These are phyloP conservation scores for Talaromyces borbonicus DNA, from an alignment of 495 filamentous ascomycete species.

Conservation along the genomic window DNA sequence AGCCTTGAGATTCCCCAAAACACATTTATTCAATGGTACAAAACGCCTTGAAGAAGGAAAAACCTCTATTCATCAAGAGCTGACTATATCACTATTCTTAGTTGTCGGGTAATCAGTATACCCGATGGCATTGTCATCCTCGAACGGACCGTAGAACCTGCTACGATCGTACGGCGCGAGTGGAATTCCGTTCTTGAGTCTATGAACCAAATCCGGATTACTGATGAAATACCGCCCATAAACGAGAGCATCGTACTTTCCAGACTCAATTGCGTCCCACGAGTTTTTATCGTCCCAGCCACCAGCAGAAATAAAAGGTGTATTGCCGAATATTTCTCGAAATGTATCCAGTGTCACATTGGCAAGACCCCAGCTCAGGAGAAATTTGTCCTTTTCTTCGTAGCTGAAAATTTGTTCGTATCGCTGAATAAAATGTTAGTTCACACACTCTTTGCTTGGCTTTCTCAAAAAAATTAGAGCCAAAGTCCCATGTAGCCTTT, in stretches of 20 bases:
- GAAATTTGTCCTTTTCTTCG: constrained; percentile 36
- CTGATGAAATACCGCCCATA: constrained; percentile 60
- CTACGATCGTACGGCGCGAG: constrained; percentile 46
- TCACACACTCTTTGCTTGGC: too few relatives aligned
- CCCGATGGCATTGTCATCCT: constrained; percentile 31
- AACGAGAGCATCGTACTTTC: constrained; percentile 30
- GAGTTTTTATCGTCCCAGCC: constrained; percentile 39
- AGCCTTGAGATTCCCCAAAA: too few relatives aligned
- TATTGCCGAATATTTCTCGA: constrained; percentile 35
- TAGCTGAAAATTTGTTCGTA: constrained; percentile 39
- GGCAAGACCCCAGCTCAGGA: constrained; percentile 32
- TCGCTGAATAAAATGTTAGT: constrained; percentile 17
- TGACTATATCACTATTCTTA: too few relatives aligned
- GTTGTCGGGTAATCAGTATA: constrained; percentile 49
- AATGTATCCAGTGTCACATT: constrained; percentile 28
- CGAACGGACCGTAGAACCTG: constrained; percentile 45
- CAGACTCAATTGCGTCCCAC: constrained; percentile 34
- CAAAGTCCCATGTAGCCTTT: too few relatives aligned
- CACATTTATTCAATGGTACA: too few relatives aligned
- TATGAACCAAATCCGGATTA: constrained; percentile 61
- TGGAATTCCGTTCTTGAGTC: constrained; percentile 45
- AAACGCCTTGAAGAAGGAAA: too few relatives aligned
- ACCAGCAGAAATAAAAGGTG: constrained; percentile 38
- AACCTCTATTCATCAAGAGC: too few relatives aligned
- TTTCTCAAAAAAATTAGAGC: too few relatives aligned